phyloP scores from a whole-genome alignment of 2,329 filamentous ascomycete genomes.

The Purpureocillium lavendulum region DNA sequence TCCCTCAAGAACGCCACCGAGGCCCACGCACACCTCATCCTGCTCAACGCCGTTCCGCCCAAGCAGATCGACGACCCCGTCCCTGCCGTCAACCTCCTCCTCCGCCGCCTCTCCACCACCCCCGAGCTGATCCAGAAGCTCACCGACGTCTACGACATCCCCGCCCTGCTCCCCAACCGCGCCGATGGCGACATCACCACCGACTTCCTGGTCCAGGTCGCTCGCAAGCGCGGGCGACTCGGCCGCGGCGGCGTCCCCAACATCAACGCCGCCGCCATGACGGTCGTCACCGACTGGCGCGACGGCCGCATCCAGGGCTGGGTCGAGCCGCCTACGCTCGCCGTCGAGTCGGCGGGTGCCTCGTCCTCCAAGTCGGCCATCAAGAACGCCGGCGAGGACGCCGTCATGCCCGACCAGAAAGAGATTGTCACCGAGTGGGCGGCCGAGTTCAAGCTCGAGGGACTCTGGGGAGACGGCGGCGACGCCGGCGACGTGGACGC shows the following conservation, averaged over 20 bases:
- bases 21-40: constrained; percentile 74
- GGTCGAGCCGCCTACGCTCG: constrained; percentile 66
- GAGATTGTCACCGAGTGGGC: constrained; percentile 89
- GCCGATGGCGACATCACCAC: constrained; percentile 69
- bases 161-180: constrained; percentile 61
- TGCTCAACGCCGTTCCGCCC: constrained; percentile 85
- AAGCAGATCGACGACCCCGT: constrained; percentile 92
- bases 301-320: constrained; percentile 92
- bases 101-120: constrained; percentile 68
- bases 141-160: constrained; percentile 74
- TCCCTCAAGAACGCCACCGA: constrained; percentile 54
- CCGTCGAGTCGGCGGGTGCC: constrained; percentile 33
- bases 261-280: constrained; percentile 76
- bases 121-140: constrained; percentile 71
- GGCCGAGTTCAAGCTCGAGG: constrained; percentile 90
- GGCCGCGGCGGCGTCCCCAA: constrained; percentile 89
- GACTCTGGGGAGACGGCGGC: constrained; percentile 67
- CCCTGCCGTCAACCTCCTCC: constrained; percentile 75
- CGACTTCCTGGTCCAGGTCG: constrained; percentile 91
- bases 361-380: constrained; percentile 22
- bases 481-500: constrained; percentile 28
- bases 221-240: constrained; percentile 81
- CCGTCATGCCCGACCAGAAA: constrained; percentile 59
- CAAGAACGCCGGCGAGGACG: constrained; percentile 32
- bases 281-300: constrained; percentile 93